Evolutionary conservation across 1,284 basidiomycete genomes (phyloP), one percentile per base, ranked within the genome.

Genomic region (Fomes fomentarius): DNA sequence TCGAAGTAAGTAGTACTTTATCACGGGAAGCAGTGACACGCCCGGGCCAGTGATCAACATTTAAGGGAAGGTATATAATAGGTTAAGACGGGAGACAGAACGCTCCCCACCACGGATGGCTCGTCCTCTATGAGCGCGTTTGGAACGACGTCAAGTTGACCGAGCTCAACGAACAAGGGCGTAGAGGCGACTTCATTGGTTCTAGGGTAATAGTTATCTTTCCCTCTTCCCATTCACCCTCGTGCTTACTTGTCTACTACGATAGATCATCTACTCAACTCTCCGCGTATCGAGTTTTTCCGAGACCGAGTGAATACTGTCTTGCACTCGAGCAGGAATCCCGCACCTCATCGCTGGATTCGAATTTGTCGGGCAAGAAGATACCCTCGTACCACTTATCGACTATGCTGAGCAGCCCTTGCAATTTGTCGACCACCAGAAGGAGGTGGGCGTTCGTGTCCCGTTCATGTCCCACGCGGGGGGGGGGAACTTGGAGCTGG

Each of bases 391-490:
- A 22, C 85, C 90, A 15, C 76, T 92, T 25, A 80, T 77, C 10
- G 75, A 86, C 62, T 93, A 92, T 66, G 66, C 85, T 24, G 79
- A 82, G 31, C 78, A 81, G 14, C 74, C 93, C 15, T 71, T 88
- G 5, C 73, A 74, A 26, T 92, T 92, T 72, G 74, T 78, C 34
- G 70, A 79, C 47, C 78, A 80, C 30, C 80, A 83, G 57, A 75
- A 79, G 48, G 81, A 84, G 54, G 73, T 81, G 41, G 79, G 81
- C 0, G 60, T 93, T 1, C 79, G 85, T 25, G 82, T 93, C 24
- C 91, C 91, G 1, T 91, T 90, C 67, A 80, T 93, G 42, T 84
- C 92, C 61, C 91, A 93, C 63, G 90, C 87, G 0, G 91, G 89
- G 30, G 89, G 92, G 71, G 91, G 89, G 0, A n/a, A n/a, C 75